Evolutionary conservation across 805 yeast genomes (phyloP).

Genomic region (Kodamaea fukazawae): DNA sequence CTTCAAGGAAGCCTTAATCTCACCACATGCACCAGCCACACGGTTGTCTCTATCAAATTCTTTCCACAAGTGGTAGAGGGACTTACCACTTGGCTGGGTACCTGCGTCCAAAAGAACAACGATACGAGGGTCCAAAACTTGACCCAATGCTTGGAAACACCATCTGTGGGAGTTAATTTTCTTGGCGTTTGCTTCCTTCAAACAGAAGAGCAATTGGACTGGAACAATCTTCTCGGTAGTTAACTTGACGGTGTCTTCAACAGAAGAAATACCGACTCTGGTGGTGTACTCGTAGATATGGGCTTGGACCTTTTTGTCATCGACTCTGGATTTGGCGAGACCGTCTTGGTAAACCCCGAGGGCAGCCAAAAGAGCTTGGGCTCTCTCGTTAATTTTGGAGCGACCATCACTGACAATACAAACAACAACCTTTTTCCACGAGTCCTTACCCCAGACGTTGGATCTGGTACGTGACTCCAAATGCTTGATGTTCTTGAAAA

Average conservation of each 20-base stretch:
- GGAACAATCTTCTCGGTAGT: constrained; percentile 57
- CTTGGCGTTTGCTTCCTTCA: constrained; percentile 61
- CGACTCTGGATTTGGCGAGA: constrained; percentile 56
- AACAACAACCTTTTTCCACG: constrained; percentile 62
- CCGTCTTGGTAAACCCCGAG: constrained; percentile 68
- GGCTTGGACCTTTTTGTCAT: constrained; percentile 59
- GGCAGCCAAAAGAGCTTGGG: constrained; percentile 61
- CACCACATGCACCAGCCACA: constrained; percentile 75
- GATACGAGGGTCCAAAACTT: constrained; percentile 54
- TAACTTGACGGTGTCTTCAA: constrained; percentile 52
- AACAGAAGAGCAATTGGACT: constrained; percentile 57
- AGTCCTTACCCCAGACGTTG: constrained; percentile 49
- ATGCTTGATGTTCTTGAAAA: constrained; percentile 62
- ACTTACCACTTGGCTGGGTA: constrained; percentile 57
- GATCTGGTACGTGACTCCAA: constrained; percentile 46
- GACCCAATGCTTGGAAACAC: constrained; percentile 65
- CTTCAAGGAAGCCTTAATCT: constrained; percentile 57
- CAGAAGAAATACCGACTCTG: constrained; percentile 46
- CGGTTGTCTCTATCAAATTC: constrained; percentile 56
- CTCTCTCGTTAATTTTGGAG: constrained; percentile 60
- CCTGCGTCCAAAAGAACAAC: constrained; percentile 63
- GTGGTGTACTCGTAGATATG: constrained; percentile 69
- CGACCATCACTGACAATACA: constrained; percentile 64
- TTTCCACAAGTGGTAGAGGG: constrained; percentile 60
- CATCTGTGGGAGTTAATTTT: constrained; percentile 67